Evolutionary conservation across 768 basidiomycete genomes (phyloP).

Genomic region (Udeniomyces megalosporus): DNA sequence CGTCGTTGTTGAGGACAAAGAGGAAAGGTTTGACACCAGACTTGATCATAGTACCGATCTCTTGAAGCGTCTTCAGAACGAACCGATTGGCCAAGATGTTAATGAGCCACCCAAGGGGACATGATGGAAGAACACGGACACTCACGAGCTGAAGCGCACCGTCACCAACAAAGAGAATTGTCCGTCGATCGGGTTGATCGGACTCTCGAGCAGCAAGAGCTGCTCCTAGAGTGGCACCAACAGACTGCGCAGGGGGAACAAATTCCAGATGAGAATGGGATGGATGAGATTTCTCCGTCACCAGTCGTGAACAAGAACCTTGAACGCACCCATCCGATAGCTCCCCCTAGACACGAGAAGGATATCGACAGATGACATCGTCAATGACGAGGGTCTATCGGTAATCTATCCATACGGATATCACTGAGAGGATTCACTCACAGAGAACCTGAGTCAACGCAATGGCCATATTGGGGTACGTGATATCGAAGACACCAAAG

Average conservation of each 20-base stretch:
- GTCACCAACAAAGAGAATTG: slow-evolving; percentile 46
- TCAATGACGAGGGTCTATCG: no score
- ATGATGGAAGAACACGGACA: no score
- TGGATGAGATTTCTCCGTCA: no score
- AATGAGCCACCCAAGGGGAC: no score
- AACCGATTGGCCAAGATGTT: no score
- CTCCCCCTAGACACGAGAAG: no score
- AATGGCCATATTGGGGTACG: slow-evolving; percentile 51
- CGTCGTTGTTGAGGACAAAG: slow-evolving; percentile 32
- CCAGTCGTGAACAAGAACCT: no score
- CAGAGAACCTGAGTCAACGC: slow-evolving; percentile 64
- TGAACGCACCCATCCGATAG: slow-evolving; percentile 74
- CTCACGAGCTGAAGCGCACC: slow-evolving; percentile 33
- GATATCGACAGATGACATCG: no score
- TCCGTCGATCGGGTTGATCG: slow-evolving; percentile 36
- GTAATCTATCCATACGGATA: no score
- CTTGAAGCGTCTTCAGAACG: slow-evolving; percentile 22
- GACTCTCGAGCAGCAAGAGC: slow-evolving; percentile 58
- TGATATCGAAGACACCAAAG: slow-evolving; percentile 70
- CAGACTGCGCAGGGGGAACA: background rate
- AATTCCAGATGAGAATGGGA: no score
- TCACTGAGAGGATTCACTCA: no score
- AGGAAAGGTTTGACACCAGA: slow-evolving; percentile 49
- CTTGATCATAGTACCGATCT: slow-evolving; percentile 50
- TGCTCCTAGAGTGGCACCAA: slow-evolving; percentile 37